Base-by-base conservation (phyloP, 1,284 basidiomycete genomes). In the Apiotrichum montevideense region DNA sequence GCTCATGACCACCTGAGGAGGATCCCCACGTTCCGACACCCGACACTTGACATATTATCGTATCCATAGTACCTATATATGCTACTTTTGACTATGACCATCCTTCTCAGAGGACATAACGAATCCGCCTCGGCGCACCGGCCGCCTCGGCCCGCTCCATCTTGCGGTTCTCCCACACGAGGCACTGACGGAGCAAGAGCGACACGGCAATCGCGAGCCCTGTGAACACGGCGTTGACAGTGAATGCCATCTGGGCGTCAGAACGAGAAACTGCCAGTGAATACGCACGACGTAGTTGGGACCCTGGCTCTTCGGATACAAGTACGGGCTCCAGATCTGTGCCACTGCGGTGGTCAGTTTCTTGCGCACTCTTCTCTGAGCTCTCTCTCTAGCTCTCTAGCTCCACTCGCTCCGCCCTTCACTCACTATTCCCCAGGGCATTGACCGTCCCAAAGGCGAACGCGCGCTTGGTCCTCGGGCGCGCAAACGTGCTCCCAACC, bases 241-340 rank as follows among this genome's bases (percentile, higher is more conserved):
- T 52, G 55, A 72, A 72, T 0, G 70, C 70, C 43, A 66, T 56
- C 41, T 46, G 42, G 21, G 48, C 39, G 14, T 39, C 13, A 11
- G 51, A 45, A 21, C 44, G 6, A 4, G 29, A 9, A 15, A 21
- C 5, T 8, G 43, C 7, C 21, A 29, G n/a, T 32, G 21, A 8
- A n/a, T 15, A 52, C 51, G 32, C 32, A 52, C 51, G 8, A 60
- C 59, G 56, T 70, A 68, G 9, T 55, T 53, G 14, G 70, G 70
- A 2, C 58, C 61, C 41, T 63, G 54, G 21, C 47, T 51, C 33
- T 61, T 58, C 15, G 65, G 63, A 62, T 72, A 70, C 21, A 72
- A 52, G 61, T 69, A 72, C 11, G 70, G 70, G 7, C 64, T 65
- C 68, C 69, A 72, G 55, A 72, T 65, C 52, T 71, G 70, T 2